A percentile compares a stretch with the other conserved stretches of the same genome.
These are phyloP conservation scores for Ceratocystiopsis brevicomis DNA, from an alignment of 2,329 filamentous ascomycete genomes.

Conservation along the genomic window DNA sequence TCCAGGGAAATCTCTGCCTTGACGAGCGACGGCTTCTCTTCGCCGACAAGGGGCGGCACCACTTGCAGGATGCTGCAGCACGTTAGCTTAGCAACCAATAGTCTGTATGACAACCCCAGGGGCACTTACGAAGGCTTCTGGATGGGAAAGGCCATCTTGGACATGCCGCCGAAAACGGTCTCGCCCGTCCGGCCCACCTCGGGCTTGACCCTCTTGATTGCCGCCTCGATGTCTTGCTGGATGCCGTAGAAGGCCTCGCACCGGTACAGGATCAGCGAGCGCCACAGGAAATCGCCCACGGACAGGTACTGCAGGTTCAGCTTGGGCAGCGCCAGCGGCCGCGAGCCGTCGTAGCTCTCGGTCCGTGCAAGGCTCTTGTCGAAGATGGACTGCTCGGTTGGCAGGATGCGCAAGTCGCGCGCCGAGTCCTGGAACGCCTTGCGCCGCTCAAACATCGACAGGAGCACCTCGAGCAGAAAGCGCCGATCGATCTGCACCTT, in stretches of 20 bases:
- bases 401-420: slow-evolving; percentile 53
- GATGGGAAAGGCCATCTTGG: slow-evolving; percentile 81
- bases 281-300: slow-evolving; percentile 91
- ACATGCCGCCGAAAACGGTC: slow-evolving; percentile 62
- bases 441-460: slow-evolving; percentile 57
- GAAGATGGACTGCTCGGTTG: slow-evolving; percentile 68
- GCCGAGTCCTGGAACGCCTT: slow-evolving; percentile 69
- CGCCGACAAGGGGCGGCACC: slow-evolving; percentile 63
- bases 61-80: slow-evolving; percentile 56
- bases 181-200: slow-evolving; percentile 43
- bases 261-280: slow-evolving; percentile 73
- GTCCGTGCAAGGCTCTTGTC: slow-evolving; percentile 61
- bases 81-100: background rate
- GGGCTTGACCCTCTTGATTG: slow-evolving; percentile 61
- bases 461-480: slow-evolving; percentile 51
- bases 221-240: slow-evolving; percentile 71
- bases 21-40: slow-evolving; percentile 64
- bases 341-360: slow-evolving; percentile 71
- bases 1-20: slow-evolving; percentile 75
- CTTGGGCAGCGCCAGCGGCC: slow-evolving; percentile 79
- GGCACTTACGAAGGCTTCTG: slow-evolving; percentile 46
- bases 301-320: slow-evolving; percentile 91
- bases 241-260: slow-evolving; percentile 89
- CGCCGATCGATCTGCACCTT: slow-evolving; percentile 42
- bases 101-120: background rate